These are phyloP conservation scores for Podospora didyma DNA, from an alignment of 495 filamentous ascomycete genomes.

Conservation along the genomic window DNA sequence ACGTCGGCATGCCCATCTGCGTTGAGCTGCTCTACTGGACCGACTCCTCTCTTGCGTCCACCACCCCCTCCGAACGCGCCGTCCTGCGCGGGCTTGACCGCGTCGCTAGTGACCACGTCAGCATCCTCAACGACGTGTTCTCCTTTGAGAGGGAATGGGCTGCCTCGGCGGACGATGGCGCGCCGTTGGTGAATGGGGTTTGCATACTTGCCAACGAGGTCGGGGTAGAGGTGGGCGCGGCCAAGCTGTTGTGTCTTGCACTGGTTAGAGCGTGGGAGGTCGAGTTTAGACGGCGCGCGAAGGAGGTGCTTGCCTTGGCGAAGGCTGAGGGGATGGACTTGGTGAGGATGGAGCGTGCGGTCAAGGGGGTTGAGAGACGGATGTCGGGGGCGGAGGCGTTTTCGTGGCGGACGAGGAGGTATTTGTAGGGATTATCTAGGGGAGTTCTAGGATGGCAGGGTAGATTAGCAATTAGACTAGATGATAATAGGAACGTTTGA, in stretches of 20 bases:
- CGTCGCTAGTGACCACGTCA: conserved; percentile 14
- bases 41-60: neutral
- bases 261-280: conserved; percentile 17
- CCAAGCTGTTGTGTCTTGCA: conserved; percentile 9
- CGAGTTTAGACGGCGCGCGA: conserved; percentile 10
- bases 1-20: conserved; percentile 17
- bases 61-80: neutral
- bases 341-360: conserved; percentile 8
- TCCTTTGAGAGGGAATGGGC: conserved; percentile 16
- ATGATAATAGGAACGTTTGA: neutral
- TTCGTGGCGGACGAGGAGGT: conserved; percentile 17
- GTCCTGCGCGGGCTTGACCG: conserved; percentile 1
- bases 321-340: neutral
- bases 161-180: conserved; percentile 5
- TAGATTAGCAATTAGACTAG: neutral
- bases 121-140: conserved; percentile 18
- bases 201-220: conserved; percentile 11
- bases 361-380: conserved; percentile 15
- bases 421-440: conserved; percentile 8
- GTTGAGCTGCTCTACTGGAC: conserved; percentile 14
- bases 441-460: neutral
- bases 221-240: conserved; percentile 6
- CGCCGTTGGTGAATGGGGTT: conserved; percentile 15
- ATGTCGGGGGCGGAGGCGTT: conserved; percentile 16
- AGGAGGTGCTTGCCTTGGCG: conserved; percentile 1